Conservation (phyloP, 1,284 basidiomycete species). For the Coriolopsis trogii region DNA sequence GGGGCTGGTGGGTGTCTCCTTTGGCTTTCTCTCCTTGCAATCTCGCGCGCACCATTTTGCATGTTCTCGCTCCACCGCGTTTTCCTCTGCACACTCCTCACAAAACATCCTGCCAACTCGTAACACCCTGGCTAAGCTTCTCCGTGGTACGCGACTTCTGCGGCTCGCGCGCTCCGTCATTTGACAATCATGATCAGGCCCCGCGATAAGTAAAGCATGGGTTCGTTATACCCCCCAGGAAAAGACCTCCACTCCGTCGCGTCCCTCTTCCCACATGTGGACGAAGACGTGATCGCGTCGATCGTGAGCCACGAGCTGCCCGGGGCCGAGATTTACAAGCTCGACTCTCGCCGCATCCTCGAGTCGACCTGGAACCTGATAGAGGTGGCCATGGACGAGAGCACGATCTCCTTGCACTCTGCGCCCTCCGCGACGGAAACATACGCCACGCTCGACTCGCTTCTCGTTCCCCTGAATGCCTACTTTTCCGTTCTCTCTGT, state of each 20-base stretch:
- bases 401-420: constrained; percentile 26
- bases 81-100: constrained; percentile 1
- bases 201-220: constrained; percentile 12
- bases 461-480: constrained; percentile 36
- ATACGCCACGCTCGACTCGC: constrained; percentile 37
- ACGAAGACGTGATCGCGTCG: constrained; percentile 33
- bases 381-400: constrained; percentile 33
- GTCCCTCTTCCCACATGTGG: constrained; percentile 37
- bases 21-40: not conserved
- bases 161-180: constrained; percentile 4
- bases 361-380: constrained; percentile 35
- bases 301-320: constrained; percentile 35
- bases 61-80: constrained; percentile 10
- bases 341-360: constrained; percentile 36
- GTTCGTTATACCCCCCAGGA: constrained; percentile 24
- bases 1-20: constrained; percentile 16
- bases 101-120: constrained; percentile 4
- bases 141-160: constrained; percentile 13
- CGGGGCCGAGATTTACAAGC: constrained; percentile 36
- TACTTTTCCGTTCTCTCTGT: constrained; percentile 39
- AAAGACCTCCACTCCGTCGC: constrained; percentile 25
- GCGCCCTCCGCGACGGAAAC: constrained; percentile 32
- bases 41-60: constrained; percentile 16
- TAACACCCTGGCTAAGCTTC: constrained; percentile 7
- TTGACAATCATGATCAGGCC: constrained; percentile 13